Conservation (phyloP, 2,329 filamentous ascomycete species). For the Cladophialophora yegresii region DNA sequence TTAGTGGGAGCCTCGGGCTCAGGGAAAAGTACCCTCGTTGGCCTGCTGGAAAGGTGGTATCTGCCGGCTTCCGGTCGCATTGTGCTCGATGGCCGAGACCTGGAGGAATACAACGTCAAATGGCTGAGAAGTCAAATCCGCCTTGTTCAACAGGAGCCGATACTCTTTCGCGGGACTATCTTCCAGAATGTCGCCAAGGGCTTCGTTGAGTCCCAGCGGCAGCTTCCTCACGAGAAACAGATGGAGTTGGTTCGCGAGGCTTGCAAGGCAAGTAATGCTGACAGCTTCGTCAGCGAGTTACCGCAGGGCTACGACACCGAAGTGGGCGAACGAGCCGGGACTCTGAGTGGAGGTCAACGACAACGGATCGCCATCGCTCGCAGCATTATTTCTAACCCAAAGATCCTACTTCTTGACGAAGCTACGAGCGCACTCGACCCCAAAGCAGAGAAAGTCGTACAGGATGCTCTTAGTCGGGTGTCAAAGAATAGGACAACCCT, state of each 20-base stretch:
- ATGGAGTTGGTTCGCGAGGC: slow-evolving; percentile 55
- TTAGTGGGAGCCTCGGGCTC: slow-evolving; percentile 50
- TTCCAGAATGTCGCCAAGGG: slow-evolving; percentile 64
- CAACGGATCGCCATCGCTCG: slow-evolving; percentile 76
- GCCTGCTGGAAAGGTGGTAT: slow-evolving; percentile 49
- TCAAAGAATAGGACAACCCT: slow-evolving; percentile 68
- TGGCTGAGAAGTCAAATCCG: slow-evolving; percentile 62
- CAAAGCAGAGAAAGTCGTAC: slow-evolving; percentile 56
- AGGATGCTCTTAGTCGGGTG: slow-evolving; percentile 55
- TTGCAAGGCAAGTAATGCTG: slow-evolving; percentile 67
- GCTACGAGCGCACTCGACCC: slow-evolving; percentile 69
- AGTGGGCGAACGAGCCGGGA: slow-evolving; percentile 75
- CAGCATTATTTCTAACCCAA: slow-evolving; percentile 66
- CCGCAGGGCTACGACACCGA: slow-evolving; percentile 71
- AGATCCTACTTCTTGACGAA: slow-evolving; percentile 72
- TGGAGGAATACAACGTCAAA: slow-evolving; percentile 62
- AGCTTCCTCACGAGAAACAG: slow-evolving; percentile 37
- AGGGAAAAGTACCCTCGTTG: slow-evolving; percentile 51
- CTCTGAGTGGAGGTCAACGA: slow-evolving; percentile 76
- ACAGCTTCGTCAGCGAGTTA: slow-evolving; percentile 67
- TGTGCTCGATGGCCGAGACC: slow-evolving; percentile 55
- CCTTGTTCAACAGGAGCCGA: slow-evolving; percentile 68
- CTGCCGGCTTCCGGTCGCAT: slow-evolving; percentile 51
- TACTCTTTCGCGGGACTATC: slow-evolving; percentile 67
- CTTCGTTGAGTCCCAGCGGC: slow-evolving; percentile 45